Conservation (phyloP, 805 yeast genomes). For the Vanderwaltozyma yarrowii region DNA sequence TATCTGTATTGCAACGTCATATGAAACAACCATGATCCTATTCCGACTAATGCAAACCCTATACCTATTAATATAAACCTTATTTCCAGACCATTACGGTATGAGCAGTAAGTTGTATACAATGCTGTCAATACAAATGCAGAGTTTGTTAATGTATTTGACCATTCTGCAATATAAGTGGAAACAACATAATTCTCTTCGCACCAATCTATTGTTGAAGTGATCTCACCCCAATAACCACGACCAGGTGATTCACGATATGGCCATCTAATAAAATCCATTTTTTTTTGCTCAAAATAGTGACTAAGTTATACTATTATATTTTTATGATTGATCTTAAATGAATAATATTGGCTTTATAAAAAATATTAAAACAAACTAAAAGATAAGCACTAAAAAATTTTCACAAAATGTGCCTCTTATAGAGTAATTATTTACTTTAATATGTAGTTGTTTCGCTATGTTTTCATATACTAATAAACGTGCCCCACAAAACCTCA, state of each 20-base stretch:
- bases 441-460: too few species aligned
- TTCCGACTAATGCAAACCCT: constrained; percentile 81
- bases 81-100: constrained; percentile 50
- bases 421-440: too few species aligned
- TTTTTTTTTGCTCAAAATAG: neutral
- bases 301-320: neutral
- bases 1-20: constrained; percentile 85
- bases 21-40: constrained; percentile 93
- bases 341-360: too few species aligned
- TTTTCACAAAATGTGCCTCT: too few species aligned
- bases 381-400: too few species aligned
- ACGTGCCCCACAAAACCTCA: too few species aligned
- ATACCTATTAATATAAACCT: constrained; percentile 60
- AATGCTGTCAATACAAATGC: constrained; percentile 44
- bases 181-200: constrained; percentile 89
- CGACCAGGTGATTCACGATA: constrained; percentile 42
- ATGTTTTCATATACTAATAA: too few species aligned
- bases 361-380: too few species aligned
- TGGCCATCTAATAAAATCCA: constrained; percentile 23
- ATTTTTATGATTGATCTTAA: too few species aligned
- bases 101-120: constrained; percentile 51
- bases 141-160: constrained; percentile 73
- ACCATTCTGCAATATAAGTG: constrained; percentile 75
- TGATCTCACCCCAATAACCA: constrained; percentile 72
- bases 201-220: constrained; percentile 96